Evolutionary conservation across 2,329 filamentous ascomycete genomes (phyloP).

Genomic region (Diplodia seriata): DNA sequence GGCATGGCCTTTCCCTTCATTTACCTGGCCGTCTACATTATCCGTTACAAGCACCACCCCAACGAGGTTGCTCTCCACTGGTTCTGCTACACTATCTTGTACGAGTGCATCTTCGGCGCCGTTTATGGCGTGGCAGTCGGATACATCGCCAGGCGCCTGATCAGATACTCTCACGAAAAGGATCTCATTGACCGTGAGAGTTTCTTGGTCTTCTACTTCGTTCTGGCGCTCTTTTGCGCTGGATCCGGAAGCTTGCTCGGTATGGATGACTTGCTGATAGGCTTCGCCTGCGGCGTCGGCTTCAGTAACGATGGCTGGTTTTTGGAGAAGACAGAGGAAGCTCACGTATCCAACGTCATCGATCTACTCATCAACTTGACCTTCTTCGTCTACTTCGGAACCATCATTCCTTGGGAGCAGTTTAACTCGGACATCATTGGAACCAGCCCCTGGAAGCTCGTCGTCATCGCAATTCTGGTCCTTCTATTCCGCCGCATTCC

Average conservation of each 20-base stretch:
- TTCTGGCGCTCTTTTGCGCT: constrained; percentile 92
- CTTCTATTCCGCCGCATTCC: constrained; percentile 96
- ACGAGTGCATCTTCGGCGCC: constrained; percentile 94
- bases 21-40: constrained; percentile 88
- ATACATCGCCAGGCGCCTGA: constrained; percentile 87
- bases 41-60: constrained; percentile 76
- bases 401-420: constrained; percentile 94
- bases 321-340: constrained; percentile 95
- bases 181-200: constrained; percentile 94
- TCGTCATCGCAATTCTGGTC: constrained; percentile 93
- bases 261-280: constrained; percentile 90
- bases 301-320: constrained; percentile 99
- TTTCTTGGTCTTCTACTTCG: constrained; percentile 98
- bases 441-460: constrained; percentile 83
- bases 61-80: constrained; percentile 79
- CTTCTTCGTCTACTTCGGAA: constrained; percentile 97
- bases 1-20: constrained; percentile 99
- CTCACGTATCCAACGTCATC: constrained; percentile 98
- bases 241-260: constrained; percentile 91
- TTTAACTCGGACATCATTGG: constrained; percentile 78
- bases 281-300: constrained; percentile 94
- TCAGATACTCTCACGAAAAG: constrained; percentile 82
- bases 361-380: constrained; percentile 95
- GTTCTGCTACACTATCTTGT: constrained; percentile 87
- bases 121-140: constrained; percentile 87